Evolutionary conservation across 768 basidiomycete genomes (phyloP).

Genomic region (Tylopilus balloui): DNA sequence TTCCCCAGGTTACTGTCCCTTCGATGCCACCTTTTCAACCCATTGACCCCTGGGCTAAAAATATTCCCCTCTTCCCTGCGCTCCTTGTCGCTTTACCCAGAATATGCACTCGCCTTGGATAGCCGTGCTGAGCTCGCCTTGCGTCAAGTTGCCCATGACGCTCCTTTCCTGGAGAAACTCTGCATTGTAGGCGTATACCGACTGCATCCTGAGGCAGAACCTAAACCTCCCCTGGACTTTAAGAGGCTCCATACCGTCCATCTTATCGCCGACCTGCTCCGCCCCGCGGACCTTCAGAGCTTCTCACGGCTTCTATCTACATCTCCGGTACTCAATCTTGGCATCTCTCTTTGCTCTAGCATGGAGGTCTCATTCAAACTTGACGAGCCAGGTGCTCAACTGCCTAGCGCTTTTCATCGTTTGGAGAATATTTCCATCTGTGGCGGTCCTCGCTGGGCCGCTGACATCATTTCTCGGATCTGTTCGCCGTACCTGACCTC

Average conservation of each 20-base stretch:
- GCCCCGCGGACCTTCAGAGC: constrained; percentile 2
- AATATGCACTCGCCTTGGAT: constrained; percentile 9
- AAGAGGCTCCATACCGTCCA: constrained; percentile 8
- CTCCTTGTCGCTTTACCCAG: constrained; percentile 8
- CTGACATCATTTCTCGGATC: constrained; percentile 7
- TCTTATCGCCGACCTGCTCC: constrained; percentile 7
- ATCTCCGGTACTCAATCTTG: constrained; percentile 4
- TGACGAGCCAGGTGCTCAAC: background rate
- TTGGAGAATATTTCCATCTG: constrained; percentile 5
- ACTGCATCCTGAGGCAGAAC: background rate
- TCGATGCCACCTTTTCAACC: constrained; percentile 8
- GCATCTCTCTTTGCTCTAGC: constrained; percentile 5
- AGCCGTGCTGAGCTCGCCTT: constrained; percentile 14
- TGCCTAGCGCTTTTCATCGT: background rate
- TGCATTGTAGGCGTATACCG: constrained; percentile 4
- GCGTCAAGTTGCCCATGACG: constrained; percentile 13
- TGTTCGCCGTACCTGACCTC: constrained; percentile 10
- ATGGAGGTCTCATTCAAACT: background rate
- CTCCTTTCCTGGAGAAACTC: constrained; percentile 11
- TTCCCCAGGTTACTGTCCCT: constrained; percentile 15
- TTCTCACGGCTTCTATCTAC: constrained; percentile 7
- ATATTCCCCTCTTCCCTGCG: constrained; percentile 17
- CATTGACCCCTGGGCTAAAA: constrained; percentile 7
- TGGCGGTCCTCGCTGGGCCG: constrained; percentile 4
- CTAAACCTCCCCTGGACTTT: constrained; percentile 5